These are phyloP conservation scores for Suhomyces canberraensis DNA, from an alignment of 805 yeast species.

Conservation along the genomic window DNA sequence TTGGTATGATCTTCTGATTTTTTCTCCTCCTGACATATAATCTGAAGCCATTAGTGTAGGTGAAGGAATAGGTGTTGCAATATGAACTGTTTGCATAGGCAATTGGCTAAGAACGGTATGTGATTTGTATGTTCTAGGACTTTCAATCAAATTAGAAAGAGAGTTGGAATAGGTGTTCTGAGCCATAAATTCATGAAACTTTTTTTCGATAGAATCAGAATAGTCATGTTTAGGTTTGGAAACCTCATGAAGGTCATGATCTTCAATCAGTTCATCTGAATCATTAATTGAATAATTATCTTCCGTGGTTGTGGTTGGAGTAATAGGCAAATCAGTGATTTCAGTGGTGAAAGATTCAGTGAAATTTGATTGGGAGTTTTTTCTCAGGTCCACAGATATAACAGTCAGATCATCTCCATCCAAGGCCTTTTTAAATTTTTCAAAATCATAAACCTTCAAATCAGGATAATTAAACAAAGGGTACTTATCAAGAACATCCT, in stretches of 20 bases:
- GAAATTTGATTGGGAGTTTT: background rate
- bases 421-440: conserved; percentile 25
- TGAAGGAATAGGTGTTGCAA: conserved; percentile 88
- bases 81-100: conserved; percentile 58
- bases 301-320: background rate
- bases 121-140: conserved; percentile 50
- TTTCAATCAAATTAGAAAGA: conserved; percentile 56
- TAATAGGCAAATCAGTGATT: background rate
- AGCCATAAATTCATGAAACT: conserved; percentile 34
- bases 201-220: conserved; percentile 17
- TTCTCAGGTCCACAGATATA: background rate
- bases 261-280: background rate
- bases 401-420: conserved; percentile 19
- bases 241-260: background rate
- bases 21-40: conserved; percentile 46
- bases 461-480: conserved; percentile 62
- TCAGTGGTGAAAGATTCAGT: background rate
- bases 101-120: conserved; percentile 43
- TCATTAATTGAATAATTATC: too few species aligned
- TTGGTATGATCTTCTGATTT: conserved; percentile 55
- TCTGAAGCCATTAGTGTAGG: conserved; percentile 55
- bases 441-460: conserved; percentile 14
- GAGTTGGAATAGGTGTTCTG: conserved; percentile 47
- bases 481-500: conserved; percentile 69
- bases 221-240: conserved; percentile 1